Conservation (phyloP, 352 stramenopile genomes). For the Pythium aquatile region DNA sequence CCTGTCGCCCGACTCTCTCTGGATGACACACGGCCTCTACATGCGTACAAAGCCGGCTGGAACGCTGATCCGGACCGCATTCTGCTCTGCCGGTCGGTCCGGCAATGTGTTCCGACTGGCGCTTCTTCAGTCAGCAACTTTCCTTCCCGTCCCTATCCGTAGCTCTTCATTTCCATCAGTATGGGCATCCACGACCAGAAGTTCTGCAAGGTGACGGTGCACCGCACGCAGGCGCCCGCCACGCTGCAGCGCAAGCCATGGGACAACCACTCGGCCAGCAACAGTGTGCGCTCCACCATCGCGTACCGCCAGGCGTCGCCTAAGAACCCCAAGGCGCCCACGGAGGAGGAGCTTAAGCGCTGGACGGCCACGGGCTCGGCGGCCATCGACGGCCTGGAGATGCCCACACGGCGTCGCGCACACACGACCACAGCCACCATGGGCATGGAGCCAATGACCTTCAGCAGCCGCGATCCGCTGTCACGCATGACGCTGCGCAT, state of each 20-base stretch:
- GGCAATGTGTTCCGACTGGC: not conserved
- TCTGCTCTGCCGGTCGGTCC: not conserved
- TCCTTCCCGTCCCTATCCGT: conserved; percentile 3
- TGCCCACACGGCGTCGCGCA: conserved; percentile 36
- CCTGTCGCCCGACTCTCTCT: not conserved
- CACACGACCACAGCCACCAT: conserved; percentile 42
- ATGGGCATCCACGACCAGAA: conserved; percentile 41
- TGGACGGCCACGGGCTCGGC: conserved; percentile 19
- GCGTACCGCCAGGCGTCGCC: conserved; percentile 28
- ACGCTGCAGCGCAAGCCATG: conserved; percentile 20
- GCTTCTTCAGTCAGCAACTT: conserved; percentile 17
- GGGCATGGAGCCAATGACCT: conserved; percentile 10
- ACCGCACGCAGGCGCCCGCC: conserved; percentile 18
- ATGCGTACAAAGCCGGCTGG: not conserved
- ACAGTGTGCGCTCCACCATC: conserved; percentile 33
- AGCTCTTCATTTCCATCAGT: not conserved
- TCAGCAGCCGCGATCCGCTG: conserved; percentile 40
- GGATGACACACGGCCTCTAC: not conserved
- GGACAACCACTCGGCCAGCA: conserved; percentile 8
- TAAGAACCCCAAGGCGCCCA: conserved; percentile 6
- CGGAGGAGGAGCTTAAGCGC: conserved; percentile 8
- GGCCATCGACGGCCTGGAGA: conserved; percentile 17
- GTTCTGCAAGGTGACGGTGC: conserved; percentile 63
- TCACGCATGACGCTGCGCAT: conserved; percentile 49
- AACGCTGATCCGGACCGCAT: not conserved